A percentile compares a stretch with the other conserved stretches of the same genome.
Evolutionary conservation across 2,329 filamentous ascomycete genomes (phyloP).

Genomic region (Pseudogymnoascus pannorum): DNA sequence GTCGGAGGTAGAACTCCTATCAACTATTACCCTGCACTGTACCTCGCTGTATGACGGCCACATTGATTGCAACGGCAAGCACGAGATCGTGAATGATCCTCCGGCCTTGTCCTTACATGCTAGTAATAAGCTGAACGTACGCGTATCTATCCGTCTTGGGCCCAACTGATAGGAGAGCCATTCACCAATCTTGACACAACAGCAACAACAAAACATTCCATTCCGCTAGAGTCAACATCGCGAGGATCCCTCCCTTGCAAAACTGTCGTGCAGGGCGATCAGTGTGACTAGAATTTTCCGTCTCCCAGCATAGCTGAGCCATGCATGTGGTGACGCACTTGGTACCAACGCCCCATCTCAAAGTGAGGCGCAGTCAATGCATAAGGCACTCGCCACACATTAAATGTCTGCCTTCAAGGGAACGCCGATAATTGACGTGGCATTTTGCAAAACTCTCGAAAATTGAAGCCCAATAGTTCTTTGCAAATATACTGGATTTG

Average conservation of each 20-base stretch:
- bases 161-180: not conserved
- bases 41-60: not conserved
- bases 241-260: slow-evolving; percentile 1
- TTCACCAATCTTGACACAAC: not conserved
- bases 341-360: not conserved
- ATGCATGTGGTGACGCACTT: not conserved
- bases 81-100: not conserved
- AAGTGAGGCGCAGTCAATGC: slow-evolving; percentile 8
- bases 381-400: not conserved
- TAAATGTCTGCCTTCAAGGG: not conserved
- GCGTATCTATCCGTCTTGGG: not conserved
- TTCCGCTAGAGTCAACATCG: not conserved
- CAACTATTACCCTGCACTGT: not conserved
- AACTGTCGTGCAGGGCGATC: slow-evolving; percentile 3
- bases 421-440: slow-evolving; percentile 8
- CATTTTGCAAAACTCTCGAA: not conserved
- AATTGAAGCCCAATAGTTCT: not conserved
- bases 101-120: not conserved
- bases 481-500: slow-evolving; percentile 1
- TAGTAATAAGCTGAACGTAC: slow-evolving; percentile 2
- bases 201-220: not conserved
- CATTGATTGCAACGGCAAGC: not conserved
- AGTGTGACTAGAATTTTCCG: slow-evolving; percentile 1
- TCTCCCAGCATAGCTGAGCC: slow-evolving; percentile 5
- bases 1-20: slow-evolving; percentile 4